Percentiles rank a stretch among this genome's conserved stretches.
Evolutionary conservation across 257 asterid species (phyloP).

Genomic region (Solanum medicagineum): DNA sequence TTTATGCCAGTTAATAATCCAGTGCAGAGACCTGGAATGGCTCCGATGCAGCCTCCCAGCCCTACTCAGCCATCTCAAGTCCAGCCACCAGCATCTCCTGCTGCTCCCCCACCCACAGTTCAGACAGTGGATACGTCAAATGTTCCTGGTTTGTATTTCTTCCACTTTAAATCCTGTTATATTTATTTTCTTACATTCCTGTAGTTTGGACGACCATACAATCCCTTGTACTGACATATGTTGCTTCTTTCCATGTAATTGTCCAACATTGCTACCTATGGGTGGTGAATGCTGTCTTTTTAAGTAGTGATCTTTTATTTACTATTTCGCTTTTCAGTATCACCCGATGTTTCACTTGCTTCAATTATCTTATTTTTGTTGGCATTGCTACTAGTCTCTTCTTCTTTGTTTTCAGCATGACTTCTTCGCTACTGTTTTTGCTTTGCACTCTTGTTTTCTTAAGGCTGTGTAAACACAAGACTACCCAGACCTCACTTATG

Average conservation of each 20-base stretch:
- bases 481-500: background rate
- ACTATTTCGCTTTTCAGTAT: background rate
- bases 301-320: background rate
- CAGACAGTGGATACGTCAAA: slow-evolving; percentile 92
- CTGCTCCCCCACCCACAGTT: slow-evolving; percentile 94
- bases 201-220: background rate
- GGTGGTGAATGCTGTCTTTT: background rate
- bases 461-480: background rate
- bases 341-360: background rate
- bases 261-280: background rate
- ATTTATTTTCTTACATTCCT: background rate
- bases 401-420: background rate
- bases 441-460: background rate
- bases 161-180: background rate
- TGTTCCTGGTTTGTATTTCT: slow-evolving; percentile 65
- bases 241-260: background rate
- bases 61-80: slow-evolving; percentile 50
- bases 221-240: background rate
- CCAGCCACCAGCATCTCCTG: slow-evolving; percentile 55
- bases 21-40: slow-evolving; percentile 64
- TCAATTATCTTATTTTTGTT: background rate
- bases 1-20: slow-evolving; percentile 60
- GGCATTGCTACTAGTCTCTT: background rate
- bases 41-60: slow-evolving; percentile 56
- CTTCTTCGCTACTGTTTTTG: background rate